Base-by-base conservation (phyloP, 108 stramenopile species). In the Nitzschia sp. region DNA sequence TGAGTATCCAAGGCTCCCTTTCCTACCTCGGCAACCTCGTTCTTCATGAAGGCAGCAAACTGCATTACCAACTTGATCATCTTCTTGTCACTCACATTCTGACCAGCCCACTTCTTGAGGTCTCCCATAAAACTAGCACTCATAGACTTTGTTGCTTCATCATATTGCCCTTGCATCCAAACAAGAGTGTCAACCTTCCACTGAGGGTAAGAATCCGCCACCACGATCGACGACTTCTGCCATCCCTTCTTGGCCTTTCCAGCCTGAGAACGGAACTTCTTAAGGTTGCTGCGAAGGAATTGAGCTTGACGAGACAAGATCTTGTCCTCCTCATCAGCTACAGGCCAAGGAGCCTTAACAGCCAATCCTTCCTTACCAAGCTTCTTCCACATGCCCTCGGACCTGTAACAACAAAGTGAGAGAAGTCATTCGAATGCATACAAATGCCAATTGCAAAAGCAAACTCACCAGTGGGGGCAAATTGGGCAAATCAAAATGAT, bases 1-100 rank as follows among this genome's bases (percentile, higher is more conserved):
- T 81, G 83, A 38, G 82, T 80, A 72, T 95, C 95, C 83, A 96
- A 71, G 24, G 93, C 94, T 56, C 80, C 79, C 17, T 57, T 63
- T 12, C 97, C 97, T 11, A 91, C 87, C 44, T 96, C 95, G 15
- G 85, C 84, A 20, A 80, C 90, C 78, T 96, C 94, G 56, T 75
- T 91, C 71, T 91, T 91, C 69, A 94, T 86, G 68, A 96, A 98
- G 1, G 89, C 81, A 26, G 83, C 97, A 59, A 96, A 96, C 72
- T 98, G 97, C 97, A 98, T 98, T 0, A 74, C 67, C 38, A 80
- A 78, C 80, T 96, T 95, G 55, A 91, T 78, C 75, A 86, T 66
- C 61, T 91, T 97, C 82, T 96, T 94, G 77, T 95, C 95, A 46
- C 63, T 63, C 8, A 91, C 69, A 68, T 83, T 86, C n/a, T 78